Percentiles rank a stretch among this genome's conserved stretches.
phyloP scores from a whole-genome alignment of 2,329 filamentous ascomycete species.

The Coniochaeta prunicola region DNA sequence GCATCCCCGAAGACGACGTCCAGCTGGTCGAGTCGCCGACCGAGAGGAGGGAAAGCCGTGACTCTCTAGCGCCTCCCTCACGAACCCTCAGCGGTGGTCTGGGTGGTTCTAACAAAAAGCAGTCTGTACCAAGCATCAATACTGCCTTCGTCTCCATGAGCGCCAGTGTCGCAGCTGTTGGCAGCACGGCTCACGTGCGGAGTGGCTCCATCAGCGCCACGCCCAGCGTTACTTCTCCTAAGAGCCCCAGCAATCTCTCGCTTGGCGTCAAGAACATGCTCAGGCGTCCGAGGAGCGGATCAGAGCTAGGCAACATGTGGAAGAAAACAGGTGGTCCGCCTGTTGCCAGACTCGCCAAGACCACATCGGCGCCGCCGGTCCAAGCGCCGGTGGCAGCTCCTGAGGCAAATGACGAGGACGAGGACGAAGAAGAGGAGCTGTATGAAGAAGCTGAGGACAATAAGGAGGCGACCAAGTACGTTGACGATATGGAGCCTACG shows the following conservation, averaged over 20 bases:
- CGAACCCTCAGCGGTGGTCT: constrained; percentile 40
- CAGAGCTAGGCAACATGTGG: constrained; percentile 42
- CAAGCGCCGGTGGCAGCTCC: background rate
- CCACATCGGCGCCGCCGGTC: constrained; percentile 7
- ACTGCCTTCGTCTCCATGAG: constrained; percentile 51
- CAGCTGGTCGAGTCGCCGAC: constrained; percentile 13
- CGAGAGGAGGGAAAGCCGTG: constrained; percentile 32
- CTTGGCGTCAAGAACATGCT: constrained; percentile 39
- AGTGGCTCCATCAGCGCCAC: constrained; percentile 52
- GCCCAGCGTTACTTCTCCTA: constrained; percentile 45
- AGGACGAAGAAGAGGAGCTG: constrained; percentile 51
- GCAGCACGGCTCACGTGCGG: constrained; percentile 43
- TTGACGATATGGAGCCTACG: constrained; percentile 64
- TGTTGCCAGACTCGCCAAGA: constrained; percentile 37
- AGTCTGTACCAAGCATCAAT: constrained; percentile 48
- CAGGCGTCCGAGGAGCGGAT: constrained; percentile 49
- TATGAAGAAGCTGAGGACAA: constrained; percentile 57
- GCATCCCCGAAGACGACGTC: constrained; percentile 10
- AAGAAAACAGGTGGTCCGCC: constrained; percentile 47
- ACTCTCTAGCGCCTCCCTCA: constrained; percentile 44
- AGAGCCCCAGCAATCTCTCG: constrained; percentile 38
- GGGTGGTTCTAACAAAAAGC: constrained; percentile 29
- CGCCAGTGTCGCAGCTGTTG: constrained; percentile 46
- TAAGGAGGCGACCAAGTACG: constrained; percentile 53
- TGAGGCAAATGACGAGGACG: constrained; percentile 34